These are phyloP conservation scores for Chrysanthemum lavandulifolium DNA, from an alignment of 129 eudicot species.

Conservation along the genomic window DNA sequence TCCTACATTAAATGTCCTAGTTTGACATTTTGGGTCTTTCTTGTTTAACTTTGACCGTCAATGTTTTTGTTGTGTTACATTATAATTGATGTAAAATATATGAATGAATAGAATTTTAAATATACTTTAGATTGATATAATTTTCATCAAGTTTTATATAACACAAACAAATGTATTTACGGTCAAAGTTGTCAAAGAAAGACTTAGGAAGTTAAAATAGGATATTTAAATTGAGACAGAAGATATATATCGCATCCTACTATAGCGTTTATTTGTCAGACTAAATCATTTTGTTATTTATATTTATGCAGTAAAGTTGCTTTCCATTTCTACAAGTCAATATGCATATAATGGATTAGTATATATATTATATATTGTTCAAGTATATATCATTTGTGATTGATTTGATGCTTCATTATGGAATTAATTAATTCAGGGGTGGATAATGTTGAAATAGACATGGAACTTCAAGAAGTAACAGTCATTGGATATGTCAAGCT, in stretches of 20 bases:
- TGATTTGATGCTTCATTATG: not conserved
- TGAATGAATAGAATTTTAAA: not conserved
- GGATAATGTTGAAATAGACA: slow-evolving; percentile 54
- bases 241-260: not conserved
- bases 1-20: not conserved
- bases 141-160: not conserved
- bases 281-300: not conserved
- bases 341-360: not conserved
- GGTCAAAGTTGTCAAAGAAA: not conserved
- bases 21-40: not conserved
- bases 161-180: not conserved
- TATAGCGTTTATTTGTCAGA: not conserved
- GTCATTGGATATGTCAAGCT: slow-evolving; percentile 52
- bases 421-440: slow-evolving; percentile 38
- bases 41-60: not conserved
- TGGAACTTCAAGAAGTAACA: slow-evolving; percentile 59
- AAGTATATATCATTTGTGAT: not conserved
- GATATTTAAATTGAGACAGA: not conserved
- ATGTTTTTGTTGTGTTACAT: not conserved
- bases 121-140: too few species aligned
- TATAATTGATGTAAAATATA: not conserved
- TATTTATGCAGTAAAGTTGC: not conserved
- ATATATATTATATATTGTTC: not conserved
- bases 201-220: not conserved
- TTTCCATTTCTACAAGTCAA: not conserved